Conservation (phyloP, 1,284 basidiomycete genomes). For the Ustilago cynodontis region DNA sequence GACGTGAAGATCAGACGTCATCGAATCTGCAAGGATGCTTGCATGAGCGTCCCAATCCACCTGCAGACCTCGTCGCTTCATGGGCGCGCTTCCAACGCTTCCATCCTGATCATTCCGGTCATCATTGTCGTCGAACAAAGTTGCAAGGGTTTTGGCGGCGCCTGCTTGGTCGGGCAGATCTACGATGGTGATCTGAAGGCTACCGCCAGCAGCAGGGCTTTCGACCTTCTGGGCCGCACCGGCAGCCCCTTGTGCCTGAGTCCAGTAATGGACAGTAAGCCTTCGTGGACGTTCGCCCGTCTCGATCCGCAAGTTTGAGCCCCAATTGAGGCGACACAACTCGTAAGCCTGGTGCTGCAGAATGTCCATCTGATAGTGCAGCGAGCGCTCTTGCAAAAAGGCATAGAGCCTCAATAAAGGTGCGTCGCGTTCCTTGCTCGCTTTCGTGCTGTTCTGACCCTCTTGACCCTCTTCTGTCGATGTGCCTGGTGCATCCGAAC, state of each 20-base stretch:
- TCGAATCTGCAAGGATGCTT: constrained; percentile 32
- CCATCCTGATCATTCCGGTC: neutral
- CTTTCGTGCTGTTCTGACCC: constrained; percentile 2
- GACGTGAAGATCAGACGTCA: constrained; percentile 19
- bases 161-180: constrained; percentile 33
- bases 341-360: constrained; percentile 61
- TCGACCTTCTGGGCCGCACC: constrained; percentile 11
- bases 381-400: constrained; percentile 61
- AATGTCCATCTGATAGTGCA: constrained; percentile 67
- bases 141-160: constrained; percentile 27
- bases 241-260: constrained; percentile 33
- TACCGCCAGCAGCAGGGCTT: constrained; percentile 40
- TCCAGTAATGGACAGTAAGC: constrained; percentile 59
- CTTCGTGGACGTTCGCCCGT: constrained; percentile 34
- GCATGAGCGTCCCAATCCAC: constrained; percentile 37
- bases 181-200: constrained; percentile 37
- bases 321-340: constrained; percentile 59
- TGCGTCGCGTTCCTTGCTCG: constrained; percentile 27
- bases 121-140: constrained; percentile 26
- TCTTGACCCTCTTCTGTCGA: neutral
- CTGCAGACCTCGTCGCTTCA: constrained; percentile 36
- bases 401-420: constrained; percentile 54
- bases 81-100: constrained; percentile 1
- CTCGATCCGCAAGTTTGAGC: constrained; percentile 45
- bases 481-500: neutral